These are phyloP conservation scores for Echinosophora koreensis DNA, from an alignment of 306 rosid genomes.

Conservation along the genomic window DNA sequence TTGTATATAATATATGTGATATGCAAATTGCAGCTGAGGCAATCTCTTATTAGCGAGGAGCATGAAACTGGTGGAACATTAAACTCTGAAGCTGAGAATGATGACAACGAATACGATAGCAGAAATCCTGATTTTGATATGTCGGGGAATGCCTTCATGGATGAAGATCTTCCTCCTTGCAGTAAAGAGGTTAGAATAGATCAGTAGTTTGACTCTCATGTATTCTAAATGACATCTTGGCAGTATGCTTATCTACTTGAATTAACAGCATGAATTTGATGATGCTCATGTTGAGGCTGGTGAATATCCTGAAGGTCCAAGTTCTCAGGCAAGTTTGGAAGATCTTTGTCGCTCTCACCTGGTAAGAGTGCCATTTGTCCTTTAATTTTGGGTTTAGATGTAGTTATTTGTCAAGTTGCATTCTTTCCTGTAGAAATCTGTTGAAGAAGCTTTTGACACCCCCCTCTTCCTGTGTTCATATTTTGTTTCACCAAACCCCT, in stretches of 20 bases:
- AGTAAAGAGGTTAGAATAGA: slow-evolving; percentile 64
- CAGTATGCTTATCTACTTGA: slow-evolving; percentile 48
- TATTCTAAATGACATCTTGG: slow-evolving; percentile 13
- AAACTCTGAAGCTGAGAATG: slow-evolving; percentile 59
- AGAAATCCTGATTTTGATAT: slow-evolving; percentile 64
- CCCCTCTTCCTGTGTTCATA: neutral
- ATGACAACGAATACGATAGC: slow-evolving; percentile 57
- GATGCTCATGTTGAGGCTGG: slow-evolving; percentile 53
- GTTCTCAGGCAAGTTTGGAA: slow-evolving; percentile 76
- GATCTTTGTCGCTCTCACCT: slow-evolving; percentile 97
- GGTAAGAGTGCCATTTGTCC: slow-evolving; percentile 57
- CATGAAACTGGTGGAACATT: slow-evolving; percentile 54
- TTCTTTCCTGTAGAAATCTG: slow-evolving; percentile 1
- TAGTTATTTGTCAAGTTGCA: slow-evolving; percentile 1
- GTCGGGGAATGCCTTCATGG: slow-evolving; percentile 60
- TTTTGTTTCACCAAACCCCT: slow-evolving; percentile 20
- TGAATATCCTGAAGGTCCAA: slow-evolving; percentile 64
- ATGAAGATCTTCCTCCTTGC: slow-evolving; percentile 59
- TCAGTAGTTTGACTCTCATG: slow-evolving; percentile 33
- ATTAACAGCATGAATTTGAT: slow-evolving; percentile 61
- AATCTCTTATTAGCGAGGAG: slow-evolving; percentile 66
- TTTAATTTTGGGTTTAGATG: neutral
- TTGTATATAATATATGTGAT: slow-evolving; percentile 35
- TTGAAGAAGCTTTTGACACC: neutral
- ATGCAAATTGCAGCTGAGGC: slow-evolving; percentile 73